These are phyloP conservation scores for Mycena galericulata DNA, from an alignment of 768 basidiomycete genomes.

Conservation along the genomic window DNA sequence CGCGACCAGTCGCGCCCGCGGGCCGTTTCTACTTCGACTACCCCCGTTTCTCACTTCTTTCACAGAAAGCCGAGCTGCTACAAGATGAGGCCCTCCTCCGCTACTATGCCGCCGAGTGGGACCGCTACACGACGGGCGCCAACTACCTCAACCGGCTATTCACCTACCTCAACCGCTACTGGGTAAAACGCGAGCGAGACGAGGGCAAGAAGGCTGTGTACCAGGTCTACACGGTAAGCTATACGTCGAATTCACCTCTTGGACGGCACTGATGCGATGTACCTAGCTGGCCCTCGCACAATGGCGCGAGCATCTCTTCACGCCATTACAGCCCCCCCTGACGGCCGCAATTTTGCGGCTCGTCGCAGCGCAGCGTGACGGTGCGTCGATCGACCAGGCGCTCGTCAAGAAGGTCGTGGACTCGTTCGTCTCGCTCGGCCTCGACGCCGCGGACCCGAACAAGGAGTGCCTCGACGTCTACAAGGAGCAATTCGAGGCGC, in stretches of 20 bases:
- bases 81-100: conserved; percentile 90
- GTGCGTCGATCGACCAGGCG: conserved; percentile 92
- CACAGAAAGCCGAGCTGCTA: conserved; percentile 80
- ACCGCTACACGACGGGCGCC: conserved; percentile 95
- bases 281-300: conserved; percentile 90
- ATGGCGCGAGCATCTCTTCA: conserved; percentile 94
- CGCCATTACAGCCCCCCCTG: conserved; percentile 84
- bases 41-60: conserved; percentile 13
- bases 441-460: conserved; percentile 93
- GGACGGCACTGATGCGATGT: conserved; percentile 10
- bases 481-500: conserved; percentile 88
- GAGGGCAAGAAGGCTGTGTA: conserved; percentile 97
- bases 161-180: conserved; percentile 98
- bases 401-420: conserved; percentile 95
- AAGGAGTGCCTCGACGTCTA: conserved; percentile 95
- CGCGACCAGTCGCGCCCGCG: too few species aligned
- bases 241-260: neutral
- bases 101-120: conserved; percentile 95
- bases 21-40: too few species aligned
- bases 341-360: conserved; percentile 87
- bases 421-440: conserved; percentile 93
- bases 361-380: conserved; percentile 94
- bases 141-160: conserved; percentile 98
- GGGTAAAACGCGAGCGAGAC: conserved; percentile 98
- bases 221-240: conserved; percentile 91